A percentile compares a stretch with the other conserved stretches of the same genome.
Evolutionary conservation across 2,329 filamentous ascomycete species (phyloP).

Genomic region (Helotiales sp.): DNA sequence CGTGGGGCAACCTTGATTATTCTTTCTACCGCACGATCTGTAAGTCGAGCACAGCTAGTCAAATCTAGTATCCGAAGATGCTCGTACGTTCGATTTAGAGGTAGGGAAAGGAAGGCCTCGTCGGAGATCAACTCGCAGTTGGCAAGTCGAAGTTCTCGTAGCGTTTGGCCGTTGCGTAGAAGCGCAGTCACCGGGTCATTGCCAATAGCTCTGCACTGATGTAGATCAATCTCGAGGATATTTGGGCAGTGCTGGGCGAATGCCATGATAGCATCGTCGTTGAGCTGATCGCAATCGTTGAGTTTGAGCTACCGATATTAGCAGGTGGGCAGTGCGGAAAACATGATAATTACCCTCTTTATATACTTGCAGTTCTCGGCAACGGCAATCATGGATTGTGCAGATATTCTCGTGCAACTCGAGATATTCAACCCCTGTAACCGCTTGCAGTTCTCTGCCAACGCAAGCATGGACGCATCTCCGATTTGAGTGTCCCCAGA

Average conservation of each 20-base stretch:
- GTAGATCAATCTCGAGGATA: constrained; percentile 93
- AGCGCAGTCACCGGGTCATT: constrained; percentile 83
- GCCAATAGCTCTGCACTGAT: constrained; percentile 78
- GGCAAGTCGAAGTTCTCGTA: constrained; percentile 88
- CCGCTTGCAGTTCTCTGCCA: constrained; percentile 79
- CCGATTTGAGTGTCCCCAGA: constrained; percentile 80
- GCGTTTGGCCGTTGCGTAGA: constrained; percentile 72
- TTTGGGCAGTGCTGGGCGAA: constrained; percentile 89
- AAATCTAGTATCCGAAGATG: constrained; percentile 91
- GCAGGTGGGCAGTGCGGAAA: background rate
- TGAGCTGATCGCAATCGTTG: constrained; percentile 85
- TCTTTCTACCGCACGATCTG: constrained; percentile 82
- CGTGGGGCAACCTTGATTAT: constrained; percentile 86
- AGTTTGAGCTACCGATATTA: constrained; percentile 71
- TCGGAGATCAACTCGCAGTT: constrained; percentile 85
- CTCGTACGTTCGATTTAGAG: constrained; percentile 70
- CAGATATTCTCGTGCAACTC: constrained; percentile 79
- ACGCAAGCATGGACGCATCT: constrained; percentile 72
- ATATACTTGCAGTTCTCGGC: constrained; percentile 82
- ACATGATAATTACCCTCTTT: constrained; percentile 66
- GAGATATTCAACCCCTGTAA: constrained; percentile 94
- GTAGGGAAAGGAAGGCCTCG: constrained; percentile 80
- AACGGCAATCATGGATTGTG: constrained; percentile 78
- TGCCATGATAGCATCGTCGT: constrained; percentile 77
- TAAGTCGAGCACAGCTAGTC: constrained; percentile 81